These are phyloP conservation scores for Leccinum colubrinum DNA, from an alignment of 1,284 basidiomycete genomes.

Conservation along the genomic window DNA sequence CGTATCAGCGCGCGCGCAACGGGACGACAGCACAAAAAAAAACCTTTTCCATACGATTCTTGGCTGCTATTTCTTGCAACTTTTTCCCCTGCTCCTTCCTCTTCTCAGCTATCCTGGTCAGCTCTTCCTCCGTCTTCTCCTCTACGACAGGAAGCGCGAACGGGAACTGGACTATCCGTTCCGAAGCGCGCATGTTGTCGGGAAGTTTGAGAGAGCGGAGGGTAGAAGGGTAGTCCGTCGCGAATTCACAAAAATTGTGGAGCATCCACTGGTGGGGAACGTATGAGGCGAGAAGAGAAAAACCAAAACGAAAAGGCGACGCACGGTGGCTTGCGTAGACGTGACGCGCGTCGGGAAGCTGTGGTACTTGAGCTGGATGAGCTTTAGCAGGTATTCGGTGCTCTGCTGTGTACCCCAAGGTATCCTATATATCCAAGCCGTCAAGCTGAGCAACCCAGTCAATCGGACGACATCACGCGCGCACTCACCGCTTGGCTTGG, in stretches of 20 bases:
- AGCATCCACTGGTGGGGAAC: conserved; percentile 72
- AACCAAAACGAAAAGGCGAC: conserved; percentile 12
- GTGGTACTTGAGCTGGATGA: conserved; percentile 89
- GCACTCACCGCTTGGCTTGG: conserved; percentile 75
- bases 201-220: conserved; percentile 60
- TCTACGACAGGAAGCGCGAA: conserved; percentile 68
- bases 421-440: conserved; percentile 52
- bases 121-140: conserved; percentile 92
- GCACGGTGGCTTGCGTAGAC: conserved; percentile 52
- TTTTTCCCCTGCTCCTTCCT: conserved; percentile 84
- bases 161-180: conserved; percentile 85
- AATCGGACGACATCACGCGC: not conserved
- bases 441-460: conserved; percentile 1
- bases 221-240: conserved; percentile 73
- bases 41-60: conserved; percentile 84
- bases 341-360: conserved; percentile 73
- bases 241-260: conserved; percentile 85
- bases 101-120: conserved; percentile 75
- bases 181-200: conserved; percentile 57
- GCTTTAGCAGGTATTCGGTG: conserved; percentile 88
- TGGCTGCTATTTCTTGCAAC: conserved; percentile 91
- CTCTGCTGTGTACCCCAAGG: conserved; percentile 93
- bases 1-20: not conserved
- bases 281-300: not conserved
- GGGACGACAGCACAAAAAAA: too few relatives aligned